These are phyloP conservation scores for Prunus davidiana DNA, from an alignment of 306 rosid genomes.

Conservation along the genomic window DNA sequence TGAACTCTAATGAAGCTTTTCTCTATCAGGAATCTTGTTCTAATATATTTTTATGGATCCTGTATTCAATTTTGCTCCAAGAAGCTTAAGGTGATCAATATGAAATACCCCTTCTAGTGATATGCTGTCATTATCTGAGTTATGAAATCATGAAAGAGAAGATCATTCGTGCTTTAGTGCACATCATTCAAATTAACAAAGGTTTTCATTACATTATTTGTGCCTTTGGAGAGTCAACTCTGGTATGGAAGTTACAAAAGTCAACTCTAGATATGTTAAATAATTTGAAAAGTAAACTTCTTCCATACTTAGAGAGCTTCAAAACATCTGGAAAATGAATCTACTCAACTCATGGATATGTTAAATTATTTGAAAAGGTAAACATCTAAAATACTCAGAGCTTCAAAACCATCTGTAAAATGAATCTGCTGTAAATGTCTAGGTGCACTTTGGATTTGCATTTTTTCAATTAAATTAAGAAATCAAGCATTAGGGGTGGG, in stretches of 20 bases:
- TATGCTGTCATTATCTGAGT: constrained; percentile 2
- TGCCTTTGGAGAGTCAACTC: constrained; percentile 37
- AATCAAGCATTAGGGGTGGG: neutral
- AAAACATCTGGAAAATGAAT: neutral
- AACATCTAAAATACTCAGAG: constrained; percentile 9
- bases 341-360: constrained; percentile 26
- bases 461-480: constrained; percentile 1
- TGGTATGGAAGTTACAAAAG: constrained; percentile 27
- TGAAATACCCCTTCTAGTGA: constrained; percentile 1
- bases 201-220: constrained; percentile 21
- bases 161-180: neutral
- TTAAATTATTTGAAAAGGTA: neutral
- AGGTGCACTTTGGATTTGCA: neutral
- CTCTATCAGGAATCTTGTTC: constrained; percentile 3
- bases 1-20: constrained; percentile 14
- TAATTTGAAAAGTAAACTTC: neutral
- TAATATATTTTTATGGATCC: constrained; percentile 2
- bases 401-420: neutral
- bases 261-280: constrained; percentile 34
- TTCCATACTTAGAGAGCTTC: constrained; percentile 10
- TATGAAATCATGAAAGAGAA: constrained; percentile 1
- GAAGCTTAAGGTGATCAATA: neutral
- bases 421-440: neutral
- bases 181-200: constrained; percentile 1
- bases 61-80: neutral